These are phyloP conservation scores for Calonectria ilicicola DNA, from an alignment of 2,329 filamentous ascomycete genomes.

Conservation along the genomic window DNA sequence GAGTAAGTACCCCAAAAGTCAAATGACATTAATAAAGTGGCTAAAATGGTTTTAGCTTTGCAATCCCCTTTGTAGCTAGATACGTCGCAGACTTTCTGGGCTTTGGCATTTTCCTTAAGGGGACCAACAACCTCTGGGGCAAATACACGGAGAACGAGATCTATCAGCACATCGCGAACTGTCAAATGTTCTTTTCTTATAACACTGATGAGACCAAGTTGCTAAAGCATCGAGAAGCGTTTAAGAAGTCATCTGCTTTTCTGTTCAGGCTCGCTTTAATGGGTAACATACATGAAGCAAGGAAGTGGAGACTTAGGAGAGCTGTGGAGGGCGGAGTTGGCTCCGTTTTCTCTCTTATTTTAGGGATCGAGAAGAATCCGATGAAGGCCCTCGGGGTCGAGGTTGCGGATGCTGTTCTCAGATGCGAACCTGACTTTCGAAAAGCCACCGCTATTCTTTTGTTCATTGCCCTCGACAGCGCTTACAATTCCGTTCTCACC, in stretches of 20 bases:
- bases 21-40: background rate
- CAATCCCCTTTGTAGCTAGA: conserved; percentile 35
- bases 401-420: conserved; percentile 24
- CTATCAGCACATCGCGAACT: conserved; percentile 42
- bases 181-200: conserved; percentile 38
- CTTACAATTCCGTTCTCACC: conserved; percentile 29
- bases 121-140: conserved; percentile 2
- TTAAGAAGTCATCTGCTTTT: conserved; percentile 32
- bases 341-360: background rate
- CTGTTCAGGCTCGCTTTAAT: conserved; percentile 25
- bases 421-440: conserved; percentile 11
- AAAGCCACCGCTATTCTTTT: conserved; percentile 33
- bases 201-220: conserved; percentile 39
- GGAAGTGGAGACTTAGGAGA: conserved; percentile 15
- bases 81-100: conserved; percentile 40
- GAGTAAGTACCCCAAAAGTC: conserved; percentile 23
- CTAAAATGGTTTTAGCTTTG: conserved; percentile 25
- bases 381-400: conserved; percentile 29
- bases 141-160: conserved; percentile 36
- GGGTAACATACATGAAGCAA: conserved; percentile 31
- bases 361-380: conserved; percentile 11
- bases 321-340: background rate
- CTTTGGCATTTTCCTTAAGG: conserved; percentile 27
- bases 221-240: conserved; percentile 33
- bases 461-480: conserved; percentile 29